Percentiles rank a stretch among this genome's conserved stretches.
phyloP scores from a whole-genome alignment of 768 basidiomycete genomes.

The Coprinopsis marcescibilis region DNA sequence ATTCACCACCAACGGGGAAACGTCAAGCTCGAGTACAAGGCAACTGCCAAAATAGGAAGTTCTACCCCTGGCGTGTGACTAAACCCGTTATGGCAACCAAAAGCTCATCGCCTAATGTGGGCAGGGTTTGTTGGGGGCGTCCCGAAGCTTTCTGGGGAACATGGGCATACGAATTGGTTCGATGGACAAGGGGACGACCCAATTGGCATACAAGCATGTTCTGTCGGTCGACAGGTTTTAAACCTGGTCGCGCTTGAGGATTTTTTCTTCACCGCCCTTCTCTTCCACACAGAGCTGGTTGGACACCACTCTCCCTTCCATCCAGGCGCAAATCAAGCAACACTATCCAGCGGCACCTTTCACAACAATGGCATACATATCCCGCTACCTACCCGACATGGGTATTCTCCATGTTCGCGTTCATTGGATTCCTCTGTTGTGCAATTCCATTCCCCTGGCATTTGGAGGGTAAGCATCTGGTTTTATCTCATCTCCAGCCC shows the following conservation, averaged over 20 bases:
- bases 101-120: constrained; percentile 23
- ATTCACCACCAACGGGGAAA: too few relatives aligned
- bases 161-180: constrained; percentile 2
- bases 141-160: constrained; percentile 11
- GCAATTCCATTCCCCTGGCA: constrained; percentile 66
- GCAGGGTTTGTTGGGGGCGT: constrained; percentile 8
- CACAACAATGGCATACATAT: neutral
- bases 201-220: constrained; percentile 34
- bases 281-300: constrained; percentile 24
- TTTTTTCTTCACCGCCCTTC: neutral
- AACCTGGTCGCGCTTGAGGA: neutral
- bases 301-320: constrained; percentile 8
- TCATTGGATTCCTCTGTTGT: constrained; percentile 51
- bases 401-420: constrained; percentile 45
- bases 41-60: constrained; percentile 26
- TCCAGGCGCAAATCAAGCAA: neutral
- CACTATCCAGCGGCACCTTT: neutral
- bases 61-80: constrained; percentile 2
- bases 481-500: neutral
- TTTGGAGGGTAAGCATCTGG: constrained; percentile 46
- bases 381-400: constrained; percentile 32
- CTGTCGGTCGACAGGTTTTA: constrained; percentile 33
- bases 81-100: constrained; percentile 12
- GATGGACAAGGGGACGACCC: constrained; percentile 41
- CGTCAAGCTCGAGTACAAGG: constrained; percentile 25